These are phyloP conservation scores for Lophium mytilinum DNA, from an alignment of 495 filamentous ascomycete species.

Conservation along the genomic window DNA sequence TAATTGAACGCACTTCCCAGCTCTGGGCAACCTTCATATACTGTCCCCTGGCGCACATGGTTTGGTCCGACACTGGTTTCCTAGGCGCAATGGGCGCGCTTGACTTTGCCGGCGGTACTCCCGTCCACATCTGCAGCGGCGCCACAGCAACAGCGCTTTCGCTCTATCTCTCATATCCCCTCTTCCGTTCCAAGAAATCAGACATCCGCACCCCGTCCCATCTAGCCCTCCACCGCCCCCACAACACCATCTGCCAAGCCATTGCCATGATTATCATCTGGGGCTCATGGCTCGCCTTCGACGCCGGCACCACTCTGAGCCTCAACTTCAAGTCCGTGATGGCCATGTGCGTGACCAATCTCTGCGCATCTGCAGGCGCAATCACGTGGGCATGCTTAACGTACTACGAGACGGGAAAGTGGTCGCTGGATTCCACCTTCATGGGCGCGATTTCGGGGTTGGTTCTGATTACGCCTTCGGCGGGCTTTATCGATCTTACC, in stretches of 20 bases:
- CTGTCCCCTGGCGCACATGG: conserved; percentile 40
- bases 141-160: conserved; percentile 38
- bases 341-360: conserved; percentile 43
- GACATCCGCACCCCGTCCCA: conserved; percentile 35
- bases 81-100: conserved; percentile 34
- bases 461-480: conserved; percentile 43
- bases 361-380: conserved; percentile 40
- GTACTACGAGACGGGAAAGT: conserved; percentile 40
- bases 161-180: conserved; percentile 39
- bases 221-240: conserved; percentile 40
- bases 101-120: conserved; percentile 42
- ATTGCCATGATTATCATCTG: conserved; percentile 28
- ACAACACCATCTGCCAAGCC: conserved; percentile 40
- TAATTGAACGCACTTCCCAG: conserved; percentile 8
- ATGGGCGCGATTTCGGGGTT: conserved; percentile 45
- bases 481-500: conserved; percentile 40
- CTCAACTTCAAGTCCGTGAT: conserved; percentile 42
- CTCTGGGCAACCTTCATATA: conserved; percentile 44
- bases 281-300: conserved; percentile 31
- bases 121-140: conserved; percentile 43
- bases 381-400: conserved; percentile 43
- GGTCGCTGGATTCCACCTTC: conserved; percentile 42
- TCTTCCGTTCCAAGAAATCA: conserved; percentile 37
- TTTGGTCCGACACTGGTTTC: conserved; percentile 38
- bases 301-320: conserved; percentile 40